Evolutionary conservation across 2,329 filamentous ascomycete genomes (phyloP).

Genomic region (Cordyceps pruinosa): DNA sequence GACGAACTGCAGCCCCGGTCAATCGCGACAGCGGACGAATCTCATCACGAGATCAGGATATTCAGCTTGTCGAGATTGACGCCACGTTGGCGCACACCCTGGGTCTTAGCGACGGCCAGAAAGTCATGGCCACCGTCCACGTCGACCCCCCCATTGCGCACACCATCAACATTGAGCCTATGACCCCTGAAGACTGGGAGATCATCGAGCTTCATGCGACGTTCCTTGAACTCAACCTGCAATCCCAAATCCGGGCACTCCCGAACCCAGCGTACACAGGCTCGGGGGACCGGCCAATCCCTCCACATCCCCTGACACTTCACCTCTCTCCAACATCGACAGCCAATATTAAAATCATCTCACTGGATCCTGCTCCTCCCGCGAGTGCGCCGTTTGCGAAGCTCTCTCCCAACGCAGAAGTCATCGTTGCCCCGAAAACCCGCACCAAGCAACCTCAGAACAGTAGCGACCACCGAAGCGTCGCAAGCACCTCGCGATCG

Average conservation of each 20-base stretch:
- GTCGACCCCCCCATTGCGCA: conserved; percentile 85
- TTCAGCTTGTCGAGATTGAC: conserved; percentile 77
- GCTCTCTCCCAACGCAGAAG: conserved; percentile 87
- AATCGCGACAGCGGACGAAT: conserved; percentile 60
- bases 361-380: conserved; percentile 67
- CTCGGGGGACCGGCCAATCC: conserved; percentile 41
- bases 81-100: conserved; percentile 72
- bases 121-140: conserved; percentile 66
- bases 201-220: conserved; percentile 96
- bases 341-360: conserved; percentile 80
- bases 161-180: conserved; percentile 92
- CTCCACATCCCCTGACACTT: conserved; percentile 74
- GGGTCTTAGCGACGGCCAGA: conserved; percentile 74
- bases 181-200: conserved; percentile 96
- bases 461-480: conserved; percentile 70
- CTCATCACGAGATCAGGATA: conserved; percentile 65
- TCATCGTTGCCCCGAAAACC: conserved; percentile 93
- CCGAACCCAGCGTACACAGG: conserved; percentile 70
- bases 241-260: conserved; percentile 86
- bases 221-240: conserved; percentile 88
- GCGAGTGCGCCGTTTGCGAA: conserved; percentile 75
- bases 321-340: conserved; percentile 94
- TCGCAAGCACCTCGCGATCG: conserved; percentile 70
- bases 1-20: conserved; percentile 66
- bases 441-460: conserved; percentile 61